A percentile compares a stretch with the other conserved stretches of the same genome.
These are phyloP conservation scores for Lachnellula hyalina DNA, from an alignment of 2,329 filamentous ascomycete species.

Conservation along the genomic window DNA sequence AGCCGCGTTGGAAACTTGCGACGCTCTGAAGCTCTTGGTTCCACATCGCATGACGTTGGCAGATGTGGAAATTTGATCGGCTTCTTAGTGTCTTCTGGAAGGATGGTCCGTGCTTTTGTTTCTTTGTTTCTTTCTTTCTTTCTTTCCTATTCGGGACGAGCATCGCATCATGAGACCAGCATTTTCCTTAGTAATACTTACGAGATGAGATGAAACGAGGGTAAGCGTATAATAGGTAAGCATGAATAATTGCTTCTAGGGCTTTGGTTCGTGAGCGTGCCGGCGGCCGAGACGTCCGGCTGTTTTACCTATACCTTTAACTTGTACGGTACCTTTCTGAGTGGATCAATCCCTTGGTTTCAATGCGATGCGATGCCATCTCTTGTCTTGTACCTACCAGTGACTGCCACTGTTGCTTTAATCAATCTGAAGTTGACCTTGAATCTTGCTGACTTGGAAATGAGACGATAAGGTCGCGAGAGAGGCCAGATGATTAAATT, in stretches of 20 bases:
- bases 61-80: slow-evolving; percentile 2
- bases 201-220: too few species aligned
- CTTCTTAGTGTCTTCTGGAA: slow-evolving; percentile 16
- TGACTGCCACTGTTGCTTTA: too few species aligned
- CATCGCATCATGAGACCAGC: too few species aligned
- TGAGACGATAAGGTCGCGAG: too few species aligned
- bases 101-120: neutral
- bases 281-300: neutral
- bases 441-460: too few species aligned
- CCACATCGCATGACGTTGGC: neutral
- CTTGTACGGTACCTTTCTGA: neutral
- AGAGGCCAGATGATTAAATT: too few species aligned
- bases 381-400: too few species aligned
- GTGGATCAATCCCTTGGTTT: too few species aligned
- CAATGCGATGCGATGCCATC: too few species aligned
- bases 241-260: neutral
- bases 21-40: neutral
- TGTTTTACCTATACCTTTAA: neutral
- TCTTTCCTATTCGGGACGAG: neutral
- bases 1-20: neutral
- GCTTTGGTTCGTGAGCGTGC: neutral
- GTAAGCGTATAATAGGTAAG: neutral
- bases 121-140: neutral
- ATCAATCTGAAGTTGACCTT: too few species aligned
- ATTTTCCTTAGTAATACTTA: too few species aligned